Percentiles rank a stretch among this genome's conserved stretches.
Evolutionary conservation across 192 early-diverging fungal genomes (phyloP).

Genomic region (Polychytrium aggregatum): DNA sequence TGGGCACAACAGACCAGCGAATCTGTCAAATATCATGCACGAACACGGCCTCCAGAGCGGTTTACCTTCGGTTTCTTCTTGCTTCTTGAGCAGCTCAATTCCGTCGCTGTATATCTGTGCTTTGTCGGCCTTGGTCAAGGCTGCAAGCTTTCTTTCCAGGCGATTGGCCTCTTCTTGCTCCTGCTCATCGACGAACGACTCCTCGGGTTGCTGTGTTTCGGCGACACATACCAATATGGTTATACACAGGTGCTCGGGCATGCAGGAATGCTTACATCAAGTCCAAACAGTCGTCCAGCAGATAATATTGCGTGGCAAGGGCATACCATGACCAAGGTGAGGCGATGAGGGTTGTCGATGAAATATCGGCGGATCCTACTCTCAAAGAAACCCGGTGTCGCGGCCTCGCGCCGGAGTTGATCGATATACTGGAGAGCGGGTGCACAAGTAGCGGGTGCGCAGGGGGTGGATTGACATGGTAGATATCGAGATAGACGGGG

Average conservation of each 20-base stretch:
- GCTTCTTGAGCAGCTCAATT: slow-evolving; percentile 49
- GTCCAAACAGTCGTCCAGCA: too few species aligned
- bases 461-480: too few species aligned
- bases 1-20: too few species aligned
- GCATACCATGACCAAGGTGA: slow-evolving; percentile 79
- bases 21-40: too few species aligned
- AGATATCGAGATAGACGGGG: too few species aligned
- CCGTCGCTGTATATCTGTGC: slow-evolving; percentile 54
- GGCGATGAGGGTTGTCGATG: slow-evolving; percentile 62
- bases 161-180: slow-evolving; percentile 52
- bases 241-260: too few species aligned
- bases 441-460: too few species aligned
- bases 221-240: too few species aligned
- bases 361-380: slow-evolving; percentile 64
- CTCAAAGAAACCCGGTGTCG: slow-evolving; percentile 58
- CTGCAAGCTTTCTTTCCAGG: slow-evolving; percentile 46
- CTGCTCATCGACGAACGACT: slow-evolving; percentile 47
- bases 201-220: too few species aligned
- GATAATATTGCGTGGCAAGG: too few species aligned
- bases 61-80: slow-evolving; percentile 58
- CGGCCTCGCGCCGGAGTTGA: slow-evolving; percentile 47
- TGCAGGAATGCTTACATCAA: too few species aligned
- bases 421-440: slow-evolving; percentile 51
- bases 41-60: neutral
- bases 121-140: slow-evolving; percentile 52